Evolutionary conservation across 225 moss, liverwort and hornwort genomes (phyloP), one percentile per base, ranked within the genome.

Genomic region (Lunularia cruciata): DNA sequence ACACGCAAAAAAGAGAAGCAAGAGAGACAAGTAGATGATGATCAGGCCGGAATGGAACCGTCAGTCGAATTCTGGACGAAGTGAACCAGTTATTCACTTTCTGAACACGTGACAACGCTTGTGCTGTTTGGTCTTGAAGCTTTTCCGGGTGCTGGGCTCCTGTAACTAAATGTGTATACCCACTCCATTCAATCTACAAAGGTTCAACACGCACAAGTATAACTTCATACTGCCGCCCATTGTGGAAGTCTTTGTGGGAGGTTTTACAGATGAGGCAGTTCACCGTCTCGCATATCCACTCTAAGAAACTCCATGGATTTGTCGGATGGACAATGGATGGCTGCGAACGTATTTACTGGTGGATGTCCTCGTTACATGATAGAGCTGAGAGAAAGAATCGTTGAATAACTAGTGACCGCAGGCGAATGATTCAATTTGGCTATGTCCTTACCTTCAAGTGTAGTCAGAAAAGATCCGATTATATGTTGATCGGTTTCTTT

Each of bases 1-100:
- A 52, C 61, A 75, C 33, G 54, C 77, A 38, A 72, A 66, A 47
- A 75, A 63, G 47, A 68, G 48, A 33, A 62, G n/a, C 13, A 28
- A 8, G 28, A 25, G 30, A 18, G 37, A 36, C 1, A 40, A 64
- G 37, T 40, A 25, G 53, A 73, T 4, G 32, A 16, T 20, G 18
- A 10, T 12, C 18, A 28, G 39, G 37, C 31, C 31, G 10, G 38
- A 30, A 56, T 40, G 13, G 16, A 27, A 49, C 20, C 45, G 48
- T 35, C 28, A 56, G n/a, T 56, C n/a, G 46, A 37, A 35, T 27
- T 48, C 47, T 55, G 57, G 45, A 47, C 38, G 28, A 72, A 57
- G 57, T 46, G 33, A 36, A 48, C 33, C 68, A 27, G 34, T n/a
- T n/a, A 26, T 49, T 34, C 16, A 18, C 12, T 46, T 55, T 34